Evolutionary conservation across 495 filamentous ascomycete species (phyloP).

Genomic region (Tuber melanosporum): DNA sequence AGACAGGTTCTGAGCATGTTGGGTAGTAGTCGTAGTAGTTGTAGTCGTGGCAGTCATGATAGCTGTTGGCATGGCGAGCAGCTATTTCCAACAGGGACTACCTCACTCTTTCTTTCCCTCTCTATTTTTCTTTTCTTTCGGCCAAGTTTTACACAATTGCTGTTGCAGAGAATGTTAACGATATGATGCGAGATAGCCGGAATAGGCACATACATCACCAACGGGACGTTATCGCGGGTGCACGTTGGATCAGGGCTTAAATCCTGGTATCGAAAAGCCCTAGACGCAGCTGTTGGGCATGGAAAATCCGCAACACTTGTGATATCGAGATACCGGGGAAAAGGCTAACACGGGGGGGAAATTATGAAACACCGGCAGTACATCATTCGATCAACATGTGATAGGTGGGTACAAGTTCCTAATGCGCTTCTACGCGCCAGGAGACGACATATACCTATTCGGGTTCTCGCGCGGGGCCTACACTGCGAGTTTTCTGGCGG

Average conservation of each 20-base stretch:
- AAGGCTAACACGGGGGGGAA: slow-evolving; percentile 6
- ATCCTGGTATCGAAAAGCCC: slow-evolving; percentile 73
- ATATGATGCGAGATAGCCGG: slow-evolving; percentile 52
- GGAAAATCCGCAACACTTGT: background rate
- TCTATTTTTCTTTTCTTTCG: background rate
- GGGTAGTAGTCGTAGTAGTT: too few relatives aligned
- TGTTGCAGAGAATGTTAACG: background rate
- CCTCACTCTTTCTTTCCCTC: background rate
- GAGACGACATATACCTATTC: slow-evolving; percentile 74
- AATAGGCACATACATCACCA: slow-evolving; percentile 76
- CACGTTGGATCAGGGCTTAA: slow-evolving; percentile 57
- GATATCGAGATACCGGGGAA: background rate
- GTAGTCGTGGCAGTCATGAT: too few relatives aligned
- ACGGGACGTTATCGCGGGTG: slow-evolving; percentile 60
- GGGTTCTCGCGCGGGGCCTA: slow-evolving; percentile 85
- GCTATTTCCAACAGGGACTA: too few relatives aligned
- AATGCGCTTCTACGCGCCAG: slow-evolving; percentile 75
- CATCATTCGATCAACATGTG: slow-evolving; percentile 76
- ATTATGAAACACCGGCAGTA: slow-evolving; percentile 34
- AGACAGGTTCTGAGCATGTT: too few relatives aligned
- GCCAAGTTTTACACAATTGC: background rate
- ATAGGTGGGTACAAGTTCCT: slow-evolving; percentile 81
- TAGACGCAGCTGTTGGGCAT: slow-evolving; percentile 71
- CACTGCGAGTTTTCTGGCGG: slow-evolving; percentile 75
- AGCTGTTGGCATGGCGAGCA: too few relatives aligned